Conservation (phyloP, 345 rosid species). For the Orychophragmus violaceus region DNA sequence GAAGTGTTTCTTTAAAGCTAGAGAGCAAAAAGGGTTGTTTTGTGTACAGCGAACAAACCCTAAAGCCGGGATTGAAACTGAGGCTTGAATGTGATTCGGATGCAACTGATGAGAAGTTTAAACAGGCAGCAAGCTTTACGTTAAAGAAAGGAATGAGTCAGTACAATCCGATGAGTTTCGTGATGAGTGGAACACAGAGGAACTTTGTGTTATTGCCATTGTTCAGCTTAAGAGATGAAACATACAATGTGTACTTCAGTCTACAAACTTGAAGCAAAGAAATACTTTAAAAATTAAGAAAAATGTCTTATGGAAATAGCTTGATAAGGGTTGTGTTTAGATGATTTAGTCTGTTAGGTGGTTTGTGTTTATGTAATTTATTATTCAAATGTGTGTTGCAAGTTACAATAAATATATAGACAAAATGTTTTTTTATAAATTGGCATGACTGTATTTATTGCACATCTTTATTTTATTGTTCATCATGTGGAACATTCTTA, state of each 20-base stretch:
- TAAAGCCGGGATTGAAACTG: constrained; percentile 32
- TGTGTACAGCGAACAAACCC: constrained; percentile 40
- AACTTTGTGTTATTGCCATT: constrained; percentile 71
- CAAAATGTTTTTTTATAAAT: background rate
- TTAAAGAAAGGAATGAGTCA: constrained; percentile 41
- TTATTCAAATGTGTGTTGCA: constrained; percentile 18
- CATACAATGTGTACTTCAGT: constrained; percentile 72
- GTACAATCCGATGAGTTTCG: constrained; percentile 79
- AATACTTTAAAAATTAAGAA: background rate
- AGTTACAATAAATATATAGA: background rate
- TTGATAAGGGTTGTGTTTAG: constrained; percentile 8
- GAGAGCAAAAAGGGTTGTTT: constrained; percentile 50
- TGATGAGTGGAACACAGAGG: constrained; percentile 50
- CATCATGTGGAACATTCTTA: background rate
- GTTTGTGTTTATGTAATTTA: constrained; percentile 11
- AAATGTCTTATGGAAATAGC: background rate
- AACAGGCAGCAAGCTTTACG: constrained; percentile 50
- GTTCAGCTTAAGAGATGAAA: constrained; percentile 68
- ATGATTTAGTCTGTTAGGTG: constrained; percentile 15
- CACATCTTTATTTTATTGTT: background rate
- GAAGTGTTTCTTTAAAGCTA: constrained; percentile 55
- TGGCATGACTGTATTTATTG: background rate
- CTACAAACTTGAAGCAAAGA: constrained; percentile 32
- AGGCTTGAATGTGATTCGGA: constrained; percentile 46
- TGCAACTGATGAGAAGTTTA: constrained; percentile 24